Base-by-base conservation (phyloP, 1,139 yeast genomes). In the Kodamaea derodonti region DNA sequence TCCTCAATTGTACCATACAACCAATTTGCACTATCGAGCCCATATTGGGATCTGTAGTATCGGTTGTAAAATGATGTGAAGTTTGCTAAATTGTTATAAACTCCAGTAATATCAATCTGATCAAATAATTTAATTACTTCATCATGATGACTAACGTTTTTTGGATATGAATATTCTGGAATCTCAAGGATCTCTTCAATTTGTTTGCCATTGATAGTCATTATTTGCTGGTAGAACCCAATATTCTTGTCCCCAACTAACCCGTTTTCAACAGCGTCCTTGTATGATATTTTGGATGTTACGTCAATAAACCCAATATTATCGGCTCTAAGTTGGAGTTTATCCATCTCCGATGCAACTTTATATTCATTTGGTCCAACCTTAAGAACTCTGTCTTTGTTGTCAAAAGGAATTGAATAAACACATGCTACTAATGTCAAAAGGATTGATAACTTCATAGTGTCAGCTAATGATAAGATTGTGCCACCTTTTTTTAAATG, bases 11-110 rank as follows among this genome's bases (percentile, higher is more conserved):
- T 67, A 9, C 66, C 65, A 41, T 65, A 66, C 37, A 90, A 65
- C 94, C 95, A 86, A 36, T 70, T 52, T 10, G 95, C 81, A 51
- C 92, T 78, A 43, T 83, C 75, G 9, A 67, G 61, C 0, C 97
- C 98, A 16, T 72, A 54, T 18, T 73, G 71, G 1, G 87, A 74
- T 58, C 84, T 83, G 62, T 86, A 88, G 55, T 84, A 85, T 40
- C 97, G 72, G n/a, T 90, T 81, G 57, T 65, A 77, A 54, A 84
- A 87, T 24, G 85, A 77, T 7, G 90, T 66, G 51, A 86, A 80
- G 35, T 71, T 60, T 22, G 78, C 76, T 55, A 86, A 67, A 46
- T 75, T 75, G 20, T 61, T 59, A 48, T 73, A 64, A 60, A 85
- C 69, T 18, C 62, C 56, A 7, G 63, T 65, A 35, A 60, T 60